phyloP scores from a whole-genome alignment of 176 grass and related monocot species.

The Urochloa ruziziensis region DNA sequence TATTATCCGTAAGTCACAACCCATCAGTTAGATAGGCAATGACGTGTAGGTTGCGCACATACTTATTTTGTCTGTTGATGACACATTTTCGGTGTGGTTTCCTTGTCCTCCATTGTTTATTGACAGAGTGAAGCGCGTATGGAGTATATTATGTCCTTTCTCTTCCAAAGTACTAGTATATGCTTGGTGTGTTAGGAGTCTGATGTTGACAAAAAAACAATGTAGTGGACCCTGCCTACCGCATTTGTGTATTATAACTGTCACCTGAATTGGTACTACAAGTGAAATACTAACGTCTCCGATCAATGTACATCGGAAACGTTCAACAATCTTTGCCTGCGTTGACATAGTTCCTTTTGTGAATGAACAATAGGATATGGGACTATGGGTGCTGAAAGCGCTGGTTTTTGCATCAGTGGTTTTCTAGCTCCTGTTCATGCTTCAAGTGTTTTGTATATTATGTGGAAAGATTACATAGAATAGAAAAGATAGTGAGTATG shows the following conservation, averaged over 20 bases:
- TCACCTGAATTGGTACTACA: not conserved
- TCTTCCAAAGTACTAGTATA: not conserved
- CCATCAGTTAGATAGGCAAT: not conserved
- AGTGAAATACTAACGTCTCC: not conserved
- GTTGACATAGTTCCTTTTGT: not conserved
- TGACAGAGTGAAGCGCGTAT: not conserved
- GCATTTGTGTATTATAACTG: not conserved
- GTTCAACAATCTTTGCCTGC: not conserved
- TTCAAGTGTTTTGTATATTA: not conserved
- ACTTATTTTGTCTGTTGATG: not conserved
- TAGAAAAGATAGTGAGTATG: not conserved
- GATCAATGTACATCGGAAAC: not conserved
- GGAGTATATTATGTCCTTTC: not conserved
- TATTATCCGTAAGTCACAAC: not conserved
- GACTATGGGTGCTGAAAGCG: not conserved
- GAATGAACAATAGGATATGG: not conserved
- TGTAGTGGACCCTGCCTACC: not conserved
- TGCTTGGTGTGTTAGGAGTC: not conserved
- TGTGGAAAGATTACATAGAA: not conserved
- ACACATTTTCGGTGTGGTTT: not conserved
- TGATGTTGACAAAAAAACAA: not conserved
- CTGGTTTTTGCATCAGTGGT: not conserved
- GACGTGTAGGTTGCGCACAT: not conserved
- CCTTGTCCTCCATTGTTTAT: constrained; percentile 4
- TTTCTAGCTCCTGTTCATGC: not conserved